These are phyloP conservation scores for Pleomassaria siparia DNA, from an alignment of 2,329 filamentous ascomycete genomes.

Conservation along the genomic window DNA sequence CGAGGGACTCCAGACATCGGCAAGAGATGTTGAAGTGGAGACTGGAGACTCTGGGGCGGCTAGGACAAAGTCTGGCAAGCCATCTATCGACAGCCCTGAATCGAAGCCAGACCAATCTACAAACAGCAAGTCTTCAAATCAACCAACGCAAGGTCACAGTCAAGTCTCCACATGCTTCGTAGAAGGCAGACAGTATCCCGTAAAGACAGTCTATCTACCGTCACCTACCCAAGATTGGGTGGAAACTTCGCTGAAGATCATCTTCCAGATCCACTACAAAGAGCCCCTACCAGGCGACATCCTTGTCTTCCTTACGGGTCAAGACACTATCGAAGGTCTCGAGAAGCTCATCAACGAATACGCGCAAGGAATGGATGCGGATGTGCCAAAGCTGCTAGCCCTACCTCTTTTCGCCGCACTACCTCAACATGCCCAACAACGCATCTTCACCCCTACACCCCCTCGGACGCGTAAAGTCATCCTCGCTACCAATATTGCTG, in stretches of 20 bases:
- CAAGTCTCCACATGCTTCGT: constrained; percentile 62
- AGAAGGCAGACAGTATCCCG: constrained; percentile 83
- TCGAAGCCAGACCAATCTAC: too few species aligned
- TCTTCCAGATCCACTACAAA: constrained; percentile 83
- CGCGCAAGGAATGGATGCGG: constrained; percentile 68
- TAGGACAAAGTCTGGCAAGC: constrained; percentile 26
- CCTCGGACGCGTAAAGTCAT: constrained; percentile 85
- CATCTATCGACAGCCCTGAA: constrained; percentile 13
- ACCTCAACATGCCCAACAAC: constrained; percentile 81
- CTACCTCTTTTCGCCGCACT: constrained; percentile 89
- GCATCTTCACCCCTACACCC: constrained; percentile 76
- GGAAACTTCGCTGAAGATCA: constrained; percentile 75
- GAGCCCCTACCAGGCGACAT: constrained; percentile 94
- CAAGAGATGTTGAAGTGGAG: constrained; percentile 10
- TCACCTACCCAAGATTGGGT: constrained; percentile 78
- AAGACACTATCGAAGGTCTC: constrained; percentile 85
- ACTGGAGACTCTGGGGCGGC: constrained; percentile 10
- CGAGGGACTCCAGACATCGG: constrained; percentile 14
- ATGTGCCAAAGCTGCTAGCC: constrained; percentile 71
- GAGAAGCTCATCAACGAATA: constrained; percentile 82
- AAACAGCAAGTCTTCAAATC: constrained; percentile 1
- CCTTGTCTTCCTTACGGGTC: constrained; percentile 86
- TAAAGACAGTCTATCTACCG: constrained; percentile 73
- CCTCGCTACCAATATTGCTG: constrained; percentile 95
- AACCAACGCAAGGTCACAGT: neutral